Evolutionary conservation across 1,284 basidiomycete genomes (phyloP), one percentile per base, ranked within the genome.

Genomic region (Malassezia restricta): DNA sequence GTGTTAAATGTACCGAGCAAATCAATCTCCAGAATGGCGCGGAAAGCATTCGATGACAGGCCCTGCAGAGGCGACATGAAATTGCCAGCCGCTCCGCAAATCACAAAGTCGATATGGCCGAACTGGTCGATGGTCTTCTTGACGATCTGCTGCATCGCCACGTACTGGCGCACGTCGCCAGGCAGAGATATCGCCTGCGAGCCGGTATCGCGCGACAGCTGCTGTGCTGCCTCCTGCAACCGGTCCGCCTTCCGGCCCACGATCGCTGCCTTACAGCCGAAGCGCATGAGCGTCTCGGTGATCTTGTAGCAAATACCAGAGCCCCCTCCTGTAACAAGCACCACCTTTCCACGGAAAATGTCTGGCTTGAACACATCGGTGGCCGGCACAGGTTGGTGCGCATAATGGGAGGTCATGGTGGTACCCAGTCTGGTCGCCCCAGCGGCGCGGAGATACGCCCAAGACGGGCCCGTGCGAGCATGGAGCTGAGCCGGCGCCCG

Each of bases 1-100:
- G 91, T 95, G 76, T 95, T 85, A 78, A 83, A 96, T 2, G 87
- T 90, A 27, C 91, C 91, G 37, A 94, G 45, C 30, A 88, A 83
- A 75, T 96, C 91, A 62, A 96, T 96, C 70, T 92, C 87, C 54
- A 95, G 79, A 27, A 96, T 90, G 0, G 90, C 90, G 73, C 79
- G 82, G 79, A 96, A 96, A 0, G 64, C 68, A 38, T 69, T 69
- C 12, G 67, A 58, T 14, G 58, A 64, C 32, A 74, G 62, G 38
- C 68, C 65, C 39, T 71, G 63, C 40, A 72, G 59, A 3, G 65
- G 65, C 5, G 66, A 65, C 15, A 74, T 47, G 55, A 73, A 74
- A 59, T 75, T 75, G n/a, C 69, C 73, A 0, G 74, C 71, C 0
- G 63, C 63, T 83, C 90, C 89, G 67, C 87, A 89, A 51, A 95